Evolutionary conservation across 2,329 filamentous ascomycete species (phyloP), one percentile per base, ranked within the genome.

Genomic region (Tothia fuscella): DNA sequence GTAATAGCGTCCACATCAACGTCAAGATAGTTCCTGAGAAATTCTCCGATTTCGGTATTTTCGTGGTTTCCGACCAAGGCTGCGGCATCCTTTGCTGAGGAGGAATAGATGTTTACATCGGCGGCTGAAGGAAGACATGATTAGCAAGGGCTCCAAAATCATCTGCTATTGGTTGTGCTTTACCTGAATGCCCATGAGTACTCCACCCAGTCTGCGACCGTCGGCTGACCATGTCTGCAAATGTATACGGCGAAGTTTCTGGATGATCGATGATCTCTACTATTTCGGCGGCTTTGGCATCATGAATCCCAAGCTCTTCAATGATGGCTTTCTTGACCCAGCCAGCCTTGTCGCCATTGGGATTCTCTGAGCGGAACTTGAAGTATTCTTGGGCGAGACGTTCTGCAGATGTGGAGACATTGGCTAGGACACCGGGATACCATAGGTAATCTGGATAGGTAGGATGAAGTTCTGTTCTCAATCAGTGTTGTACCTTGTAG

Each of bases 71-170:
- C 89, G 3, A 75, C 66, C 5, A 94, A 68, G 12, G 71, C 67
- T 32, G 74, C 70, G 1, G 79, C 74, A 22, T 67, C 64, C 28
- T 74, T 70, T 0, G 74, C 70, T 3, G 83, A 78, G 0, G 82
- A 88, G 40, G 83, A 81, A 64, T 96, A 98, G 50, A 98, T 85
- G 60, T 98, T 98, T 37, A 98, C 91, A 57, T 98, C 91, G 6
- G 91, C 87, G 39, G 81, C 91, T 56, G 46, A 17, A 21, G 31
- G n/a, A n/a, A n/a, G n/a, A n/a, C n/a, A 29, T 17, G 20, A 10
- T 38, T 38, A 38, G 35, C 38, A 40, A 12, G 6, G 10, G 14
- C 36, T 22, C 10, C 16, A 26, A 25, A 12, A 38, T 12, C 19
- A 10, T 22, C 3, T 9, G 14, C 9, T 2, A 16, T n/a, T 14